phyloP scores from a whole-genome alignment of 2,329 filamentous ascomycete species.

The Helotiales sp. region DNA sequence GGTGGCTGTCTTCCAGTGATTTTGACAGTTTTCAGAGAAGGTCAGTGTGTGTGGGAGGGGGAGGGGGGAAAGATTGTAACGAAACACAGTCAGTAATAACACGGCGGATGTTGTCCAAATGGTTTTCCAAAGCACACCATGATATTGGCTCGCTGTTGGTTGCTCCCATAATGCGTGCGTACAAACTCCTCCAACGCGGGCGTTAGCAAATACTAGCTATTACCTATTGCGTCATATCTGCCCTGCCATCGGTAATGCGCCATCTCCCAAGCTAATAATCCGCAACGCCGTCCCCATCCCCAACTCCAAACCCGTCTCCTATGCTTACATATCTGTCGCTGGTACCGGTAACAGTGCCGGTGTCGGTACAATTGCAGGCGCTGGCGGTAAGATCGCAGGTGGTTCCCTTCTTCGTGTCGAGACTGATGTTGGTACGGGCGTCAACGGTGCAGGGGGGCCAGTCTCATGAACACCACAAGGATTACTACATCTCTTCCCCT shows the following conservation, averaged over 20 bases:
- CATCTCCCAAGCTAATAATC: background rate
- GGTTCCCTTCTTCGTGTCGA: background rate
- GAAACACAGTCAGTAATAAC: no score
- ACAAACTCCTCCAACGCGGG: background rate
- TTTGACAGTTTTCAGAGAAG: no score
- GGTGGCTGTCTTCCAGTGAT: no score
- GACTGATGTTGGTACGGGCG: background rate
- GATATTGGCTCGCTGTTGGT: background rate
- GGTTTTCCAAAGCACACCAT: background rate
- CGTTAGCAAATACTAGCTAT: background rate
- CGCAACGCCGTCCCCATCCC: background rate
- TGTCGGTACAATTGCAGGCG: no score
- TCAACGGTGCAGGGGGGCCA: background rate
- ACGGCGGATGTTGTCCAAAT: no score
- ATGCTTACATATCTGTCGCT: background rate
- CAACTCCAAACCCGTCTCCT: background rate
- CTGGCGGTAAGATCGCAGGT: background rate
- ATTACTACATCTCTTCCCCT: constrained; percentile 20
- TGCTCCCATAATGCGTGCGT: background rate
- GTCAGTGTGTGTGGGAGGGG: background rate
- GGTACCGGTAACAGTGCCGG: no score
- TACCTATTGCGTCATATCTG: background rate
- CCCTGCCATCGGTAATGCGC: background rate
- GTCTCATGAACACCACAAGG: constrained; percentile 19
- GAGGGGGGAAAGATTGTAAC: background rate